Conservation (phyloP, 768 basidiomycete genomes). For the Phanerochaete sordida region DNA sequence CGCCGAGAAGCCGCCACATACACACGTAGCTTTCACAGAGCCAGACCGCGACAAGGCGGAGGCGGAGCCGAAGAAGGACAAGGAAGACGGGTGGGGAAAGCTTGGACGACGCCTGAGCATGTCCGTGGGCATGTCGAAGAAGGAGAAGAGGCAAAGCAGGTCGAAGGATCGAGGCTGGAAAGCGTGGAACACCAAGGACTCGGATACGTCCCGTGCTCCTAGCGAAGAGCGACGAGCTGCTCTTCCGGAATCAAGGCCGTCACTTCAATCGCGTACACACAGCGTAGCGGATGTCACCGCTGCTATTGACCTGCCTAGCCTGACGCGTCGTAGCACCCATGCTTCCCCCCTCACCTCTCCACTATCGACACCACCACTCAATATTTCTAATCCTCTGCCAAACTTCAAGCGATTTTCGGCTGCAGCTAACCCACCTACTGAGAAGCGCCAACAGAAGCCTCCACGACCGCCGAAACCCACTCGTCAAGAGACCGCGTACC, state of each 20-base stretch:
- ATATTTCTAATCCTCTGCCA: not conserved
- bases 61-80: constrained; percentile 26
- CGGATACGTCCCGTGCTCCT: constrained; percentile 2
- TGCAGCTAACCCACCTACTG: not conserved
- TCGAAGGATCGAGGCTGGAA: constrained; percentile 21
- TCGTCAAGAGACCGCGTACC: constrained; percentile 58
- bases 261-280: not conserved
- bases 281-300: not conserved
- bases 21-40: constrained; percentile 34
- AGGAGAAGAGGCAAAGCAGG: constrained; percentile 24
- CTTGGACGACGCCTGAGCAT: constrained; percentile 61
- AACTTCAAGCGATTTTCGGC: not conserved
- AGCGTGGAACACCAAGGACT: not conserved
- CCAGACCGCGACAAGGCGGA: constrained; percentile 31
- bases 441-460: constrained; percentile 15
- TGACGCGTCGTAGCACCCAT: not conserved
- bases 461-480: constrained; percentile 53
- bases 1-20: not conserved
- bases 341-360: not conserved
- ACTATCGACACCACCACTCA: not conserved
- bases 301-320: not conserved
- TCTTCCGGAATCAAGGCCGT: not conserved
- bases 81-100: constrained; percentile 58
- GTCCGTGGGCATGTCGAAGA: constrained; percentile 41
- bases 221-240: constrained; percentile 13